phyloP scores from a whole-genome alignment of 2,329 filamentous ascomycete species.

The Diaporthe longicolla region DNA sequence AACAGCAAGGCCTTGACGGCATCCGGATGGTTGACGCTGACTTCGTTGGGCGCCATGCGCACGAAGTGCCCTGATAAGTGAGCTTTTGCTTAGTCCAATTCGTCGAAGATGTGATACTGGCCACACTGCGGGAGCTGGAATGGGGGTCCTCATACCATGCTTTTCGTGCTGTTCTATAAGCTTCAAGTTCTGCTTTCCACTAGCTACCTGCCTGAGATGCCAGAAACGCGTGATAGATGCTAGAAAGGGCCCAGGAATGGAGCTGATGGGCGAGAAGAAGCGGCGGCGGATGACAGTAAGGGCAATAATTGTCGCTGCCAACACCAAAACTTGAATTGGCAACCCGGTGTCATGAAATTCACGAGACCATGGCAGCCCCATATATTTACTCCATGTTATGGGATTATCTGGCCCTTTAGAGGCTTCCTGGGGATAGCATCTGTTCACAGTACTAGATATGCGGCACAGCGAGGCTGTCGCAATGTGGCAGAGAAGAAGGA shows the following conservation, averaged over 20 bases:
- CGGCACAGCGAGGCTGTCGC: not conserved
- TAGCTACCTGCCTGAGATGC: slow-evolving; percentile 55
- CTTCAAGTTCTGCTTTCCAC: slow-evolving; percentile 55
- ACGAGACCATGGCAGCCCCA: not conserved
- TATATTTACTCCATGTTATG: not conserved
- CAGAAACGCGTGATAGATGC: slow-evolving; percentile 57
- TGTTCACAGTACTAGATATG: no score
- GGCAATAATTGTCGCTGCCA: not conserved
- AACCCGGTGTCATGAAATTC: not conserved
- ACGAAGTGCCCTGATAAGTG: slow-evolving; percentile 54
- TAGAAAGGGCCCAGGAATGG: slow-evolving; percentile 58
- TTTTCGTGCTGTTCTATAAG: slow-evolving; percentile 55
- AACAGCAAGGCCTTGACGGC: slow-evolving; percentile 55
- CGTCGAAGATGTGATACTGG: not conserved
- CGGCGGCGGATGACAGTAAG: slow-evolving; percentile 42
- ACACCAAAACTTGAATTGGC: not conserved
- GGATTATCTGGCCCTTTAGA: not conserved
- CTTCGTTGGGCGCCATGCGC: slow-evolving; percentile 59
- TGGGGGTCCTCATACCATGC: slow-evolving; percentile 44
- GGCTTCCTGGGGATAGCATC: not conserved
- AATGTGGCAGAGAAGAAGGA: not conserved
- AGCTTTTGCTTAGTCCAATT: not conserved
- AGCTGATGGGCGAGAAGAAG: slow-evolving; percentile 55
- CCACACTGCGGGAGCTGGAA: slow-evolving; percentile 46
- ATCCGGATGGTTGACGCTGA: slow-evolving; percentile 59